Conservation (phyloP, 768 basidiomycete genomes). For the Termitomyces sp. region DNA sequence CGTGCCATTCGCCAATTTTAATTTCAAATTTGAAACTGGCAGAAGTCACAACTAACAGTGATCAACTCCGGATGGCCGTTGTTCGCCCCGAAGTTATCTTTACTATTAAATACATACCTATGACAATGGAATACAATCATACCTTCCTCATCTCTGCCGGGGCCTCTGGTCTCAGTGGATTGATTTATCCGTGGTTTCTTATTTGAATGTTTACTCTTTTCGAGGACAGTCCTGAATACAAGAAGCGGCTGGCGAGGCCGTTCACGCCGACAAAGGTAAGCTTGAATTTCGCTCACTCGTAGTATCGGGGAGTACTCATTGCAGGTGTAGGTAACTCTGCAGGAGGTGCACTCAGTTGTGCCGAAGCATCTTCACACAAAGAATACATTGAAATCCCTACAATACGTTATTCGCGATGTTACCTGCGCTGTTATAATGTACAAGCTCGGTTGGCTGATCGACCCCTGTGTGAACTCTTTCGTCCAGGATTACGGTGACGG, state of each 20-base stretch:
- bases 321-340: slow-evolving; percentile 33
- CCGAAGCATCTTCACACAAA: slow-evolving; percentile 48
- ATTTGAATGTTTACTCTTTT: background rate
- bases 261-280: background rate
- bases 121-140: background rate
- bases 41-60: too few relatives aligned
- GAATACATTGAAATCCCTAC: slow-evolving; percentile 39
- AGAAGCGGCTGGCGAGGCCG: background rate
- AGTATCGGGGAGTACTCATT: background rate
- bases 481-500: slow-evolving; percentile 16
- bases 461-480: slow-evolving; percentile 28
- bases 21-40: too few relatives aligned
- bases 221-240: background rate
- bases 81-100: background rate
- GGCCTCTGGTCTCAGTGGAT: background rate
- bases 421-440: slow-evolving; percentile 35
- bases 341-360: slow-evolving; percentile 44
- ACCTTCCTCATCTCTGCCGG: background rate
- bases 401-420: slow-evolving; percentile 42
- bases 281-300: background rate
- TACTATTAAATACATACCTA: background rate
- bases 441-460: slow-evolving; percentile 42
- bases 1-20: too few relatives aligned
- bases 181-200: background rate
- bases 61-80: background rate